Percentiles rank a stretch among this genome's conserved stretches.
Conservation (phyloP, 257 asterid genomes). For the Haberlea rhodopensis region DNA sequence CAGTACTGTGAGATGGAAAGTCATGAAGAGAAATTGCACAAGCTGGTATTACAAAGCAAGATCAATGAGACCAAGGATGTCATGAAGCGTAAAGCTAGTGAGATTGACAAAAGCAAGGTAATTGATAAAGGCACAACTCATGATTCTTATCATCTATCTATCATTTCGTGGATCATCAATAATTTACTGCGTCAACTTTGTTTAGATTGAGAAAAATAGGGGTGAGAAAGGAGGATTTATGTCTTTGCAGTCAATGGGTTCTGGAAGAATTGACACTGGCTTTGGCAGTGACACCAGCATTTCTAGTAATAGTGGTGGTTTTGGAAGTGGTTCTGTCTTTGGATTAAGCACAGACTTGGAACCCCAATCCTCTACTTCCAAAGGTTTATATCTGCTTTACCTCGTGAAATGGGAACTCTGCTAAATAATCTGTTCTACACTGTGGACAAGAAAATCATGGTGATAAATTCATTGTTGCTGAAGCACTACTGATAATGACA, state of each 20-base stretch:
- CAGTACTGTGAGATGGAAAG: slow-evolving; percentile 99
- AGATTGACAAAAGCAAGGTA: slow-evolving; percentile 97
- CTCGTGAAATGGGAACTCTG: background rate
- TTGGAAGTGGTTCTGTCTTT: slow-evolving; percentile 47
- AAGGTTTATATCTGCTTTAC: slow-evolving; percentile 38
- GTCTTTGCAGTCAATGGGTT: slow-evolving; percentile 52
- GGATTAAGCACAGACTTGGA: slow-evolving; percentile 48
- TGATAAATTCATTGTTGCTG: background rate
- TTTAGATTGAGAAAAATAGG: slow-evolving; percentile 55
- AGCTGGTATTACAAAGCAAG: slow-evolving; percentile 79
- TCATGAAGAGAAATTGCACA: slow-evolving; percentile 89
- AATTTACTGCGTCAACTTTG: slow-evolving; percentile 18
- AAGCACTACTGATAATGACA: background rate
- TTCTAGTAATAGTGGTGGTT: slow-evolving; percentile 42
- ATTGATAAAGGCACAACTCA: slow-evolving; percentile 14
- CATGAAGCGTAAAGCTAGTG: slow-evolving; percentile 92
- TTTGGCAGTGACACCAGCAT: slow-evolving; percentile 48
- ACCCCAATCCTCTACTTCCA: slow-evolving; percentile 44
- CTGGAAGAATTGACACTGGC: slow-evolving; percentile 49
- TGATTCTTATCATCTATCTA: background rate
- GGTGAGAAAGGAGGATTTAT: slow-evolving; percentile 51
- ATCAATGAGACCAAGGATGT: slow-evolving; percentile 80
- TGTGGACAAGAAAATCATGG: background rate
- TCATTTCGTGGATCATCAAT: background rate
- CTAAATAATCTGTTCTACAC: background rate